Conservation (phyloP, 1,284 basidiomycete species). For the Cryptococcus floricola region DNA sequence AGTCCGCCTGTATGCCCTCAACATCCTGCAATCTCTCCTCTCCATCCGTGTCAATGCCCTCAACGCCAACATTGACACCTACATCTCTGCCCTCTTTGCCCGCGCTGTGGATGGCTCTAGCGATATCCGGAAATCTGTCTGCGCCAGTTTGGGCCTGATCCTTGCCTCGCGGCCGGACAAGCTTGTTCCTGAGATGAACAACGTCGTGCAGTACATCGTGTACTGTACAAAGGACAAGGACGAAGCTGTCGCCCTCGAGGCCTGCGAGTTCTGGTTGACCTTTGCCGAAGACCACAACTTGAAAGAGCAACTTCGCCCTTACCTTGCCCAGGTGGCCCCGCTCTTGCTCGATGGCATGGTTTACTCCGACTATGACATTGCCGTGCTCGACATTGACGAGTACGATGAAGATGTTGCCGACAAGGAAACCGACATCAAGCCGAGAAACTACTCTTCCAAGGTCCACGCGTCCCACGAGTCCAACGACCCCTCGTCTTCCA, state of each 20-base stretch:
- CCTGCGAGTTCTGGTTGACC: slow-evolving; percentile 99
- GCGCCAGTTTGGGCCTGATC: slow-evolving; percentile 89
- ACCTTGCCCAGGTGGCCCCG: slow-evolving; percentile 83
- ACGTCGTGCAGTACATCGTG: slow-evolving; percentile 97
- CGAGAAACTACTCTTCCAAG: slow-evolving; percentile 78
- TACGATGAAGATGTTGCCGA: slow-evolving; percentile 82
- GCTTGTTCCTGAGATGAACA: slow-evolving; percentile 90
- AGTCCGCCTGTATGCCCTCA: slow-evolving; percentile 89
- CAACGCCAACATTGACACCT: slow-evolving; percentile 84
- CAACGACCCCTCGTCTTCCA: slow-evolving; percentile 34
- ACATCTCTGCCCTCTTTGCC: slow-evolving; percentile 90
- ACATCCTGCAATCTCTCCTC: slow-evolving; percentile 90
- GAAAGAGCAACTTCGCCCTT: slow-evolving; percentile 74
- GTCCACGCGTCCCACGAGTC: slow-evolving; percentile 72
- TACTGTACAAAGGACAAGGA: slow-evolving; percentile 97
- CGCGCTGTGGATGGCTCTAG: slow-evolving; percentile 88
- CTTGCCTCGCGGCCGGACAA: slow-evolving; percentile 91
- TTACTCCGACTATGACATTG: slow-evolving; percentile 92
- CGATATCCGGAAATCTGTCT: slow-evolving; percentile 91
- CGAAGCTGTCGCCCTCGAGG: slow-evolving; percentile 90
- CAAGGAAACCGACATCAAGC: slow-evolving; percentile 92
- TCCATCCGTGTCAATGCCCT: slow-evolving; percentile 77
- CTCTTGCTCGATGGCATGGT: slow-evolving; percentile 95
- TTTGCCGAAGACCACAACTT: slow-evolving; percentile 94
- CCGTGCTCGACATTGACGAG: slow-evolving; percentile 90